Evolutionary conservation across 1,284 basidiomycete species (phyloP).

Genomic region (Phaffia rhodozyma): DNA sequence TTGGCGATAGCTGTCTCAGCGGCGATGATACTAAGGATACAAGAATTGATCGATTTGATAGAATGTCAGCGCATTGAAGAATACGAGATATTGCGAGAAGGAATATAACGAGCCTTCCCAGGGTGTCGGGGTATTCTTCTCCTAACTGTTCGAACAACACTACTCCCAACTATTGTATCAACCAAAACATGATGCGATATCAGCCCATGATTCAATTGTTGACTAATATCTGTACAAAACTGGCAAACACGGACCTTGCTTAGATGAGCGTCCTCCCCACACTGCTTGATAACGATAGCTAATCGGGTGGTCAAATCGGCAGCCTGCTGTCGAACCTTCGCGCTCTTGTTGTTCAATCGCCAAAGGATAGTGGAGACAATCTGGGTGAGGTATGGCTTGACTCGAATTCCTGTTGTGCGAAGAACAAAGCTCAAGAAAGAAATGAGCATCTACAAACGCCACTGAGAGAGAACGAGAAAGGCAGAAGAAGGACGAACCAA

Average conservation of each 20-base stretch:
- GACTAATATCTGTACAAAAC: neutral
- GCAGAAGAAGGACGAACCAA: constrained; percentile 39
- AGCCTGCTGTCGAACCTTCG: constrained; percentile 96
- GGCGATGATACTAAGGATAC: constrained; percentile 72
- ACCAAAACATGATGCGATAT: neutral
- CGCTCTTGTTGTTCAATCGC: constrained; percentile 98
- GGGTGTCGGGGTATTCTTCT: constrained; percentile 97
- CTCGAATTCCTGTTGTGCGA: constrained; percentile 57
- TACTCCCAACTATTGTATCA: constrained; percentile 53
- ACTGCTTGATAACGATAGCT: constrained; percentile 96
- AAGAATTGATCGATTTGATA: constrained; percentile 3
- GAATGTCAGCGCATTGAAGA: neutral
- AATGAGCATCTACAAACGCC: neutral
- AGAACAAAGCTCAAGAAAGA: neutral
- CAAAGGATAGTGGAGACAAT: constrained; percentile 99
- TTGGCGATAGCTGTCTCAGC: constrained; percentile 98
- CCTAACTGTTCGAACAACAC: constrained; percentile 98
- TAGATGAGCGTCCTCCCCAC: constrained; percentile 87
- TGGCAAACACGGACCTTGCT: constrained; percentile 47
- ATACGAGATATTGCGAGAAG: neutral
- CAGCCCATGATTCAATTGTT: neutral
- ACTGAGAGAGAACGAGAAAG: neutral
- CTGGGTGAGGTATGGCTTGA: constrained; percentile 96
- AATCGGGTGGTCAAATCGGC: constrained; percentile 90
- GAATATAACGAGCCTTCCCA: constrained; percentile 48